Conservation (phyloP, 768 basidiomycete genomes). For the Strobilomyces dryophilus region DNA sequence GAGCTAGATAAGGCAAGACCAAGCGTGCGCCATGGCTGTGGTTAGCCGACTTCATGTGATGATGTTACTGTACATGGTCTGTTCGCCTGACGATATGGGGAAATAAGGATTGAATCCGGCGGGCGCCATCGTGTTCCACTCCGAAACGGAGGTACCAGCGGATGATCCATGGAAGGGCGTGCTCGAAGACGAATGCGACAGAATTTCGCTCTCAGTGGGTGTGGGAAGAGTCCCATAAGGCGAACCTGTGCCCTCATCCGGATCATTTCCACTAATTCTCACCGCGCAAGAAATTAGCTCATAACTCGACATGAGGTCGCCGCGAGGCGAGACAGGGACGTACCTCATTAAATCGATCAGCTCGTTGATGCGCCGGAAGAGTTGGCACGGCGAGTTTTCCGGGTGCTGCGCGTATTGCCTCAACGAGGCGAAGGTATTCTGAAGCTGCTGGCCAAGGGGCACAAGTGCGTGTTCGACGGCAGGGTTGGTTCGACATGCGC, state of each 20-base stretch:
- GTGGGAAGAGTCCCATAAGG: slow-evolving; percentile 55
- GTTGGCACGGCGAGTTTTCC: slow-evolving; percentile 47
- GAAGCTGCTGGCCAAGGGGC: slow-evolving; percentile 59
- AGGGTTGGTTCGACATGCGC: slow-evolving; percentile 62
- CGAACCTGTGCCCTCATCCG: slow-evolving; percentile 42
- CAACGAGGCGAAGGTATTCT: slow-evolving; percentile 50
- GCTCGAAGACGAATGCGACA: slow-evolving; percentile 43
- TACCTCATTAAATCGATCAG: slow-evolving; percentile 64
- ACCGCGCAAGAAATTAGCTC: slow-evolving; percentile 28
- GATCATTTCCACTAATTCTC: slow-evolving; percentile 49
- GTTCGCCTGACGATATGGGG: slow-evolving; percentile 51
- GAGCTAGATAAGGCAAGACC: slow-evolving; percentile 6
- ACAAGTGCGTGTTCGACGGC: slow-evolving; percentile 56
- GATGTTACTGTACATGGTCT: slow-evolving; percentile 54
- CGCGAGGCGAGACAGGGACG: slow-evolving; percentile 36
- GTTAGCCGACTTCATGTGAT: slow-evolving; percentile 39
- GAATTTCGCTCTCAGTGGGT: slow-evolving; percentile 58
- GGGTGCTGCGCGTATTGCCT: slow-evolving; percentile 61
- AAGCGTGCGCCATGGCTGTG: not conserved
- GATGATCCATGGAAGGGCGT: slow-evolving; percentile 39
- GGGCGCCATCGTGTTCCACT: slow-evolving; percentile 56
- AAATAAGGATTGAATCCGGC: slow-evolving; percentile 69
- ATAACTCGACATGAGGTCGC: slow-evolving; percentile 30
- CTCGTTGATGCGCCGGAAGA: slow-evolving; percentile 58
- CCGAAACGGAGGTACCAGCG: slow-evolving; percentile 50